phyloP scores from a whole-genome alignment of 495 filamentous ascomycete genomes.

The Aspergillus ostianus region DNA sequence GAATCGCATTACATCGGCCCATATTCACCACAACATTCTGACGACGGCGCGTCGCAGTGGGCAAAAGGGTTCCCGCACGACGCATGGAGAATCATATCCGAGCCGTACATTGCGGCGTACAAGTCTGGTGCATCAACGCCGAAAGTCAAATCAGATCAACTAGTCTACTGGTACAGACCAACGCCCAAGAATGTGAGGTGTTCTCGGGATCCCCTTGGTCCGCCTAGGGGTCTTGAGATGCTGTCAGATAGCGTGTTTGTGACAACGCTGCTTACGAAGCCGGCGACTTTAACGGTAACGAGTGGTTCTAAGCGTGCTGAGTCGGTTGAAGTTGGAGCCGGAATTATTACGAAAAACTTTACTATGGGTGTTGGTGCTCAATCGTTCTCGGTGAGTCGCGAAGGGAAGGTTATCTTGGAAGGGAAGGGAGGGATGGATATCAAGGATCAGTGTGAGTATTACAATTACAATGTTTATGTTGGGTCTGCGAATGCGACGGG shows the following conservation, averaged over 20 bases:
- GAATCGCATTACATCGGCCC: slow-evolving; percentile 55
- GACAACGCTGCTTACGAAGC: slow-evolving; percentile 47
- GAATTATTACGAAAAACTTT: slow-evolving; percentile 45
- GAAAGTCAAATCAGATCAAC: slow-evolving; percentile 39
- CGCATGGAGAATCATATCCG: slow-evolving; percentile 38
- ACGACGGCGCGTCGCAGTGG: slow-evolving; percentile 60
- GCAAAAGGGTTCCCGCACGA: slow-evolving; percentile 53
- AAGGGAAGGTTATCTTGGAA: slow-evolving; percentile 42
- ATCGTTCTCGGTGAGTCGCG: slow-evolving; percentile 46
- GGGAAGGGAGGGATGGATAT: slow-evolving; percentile 44
- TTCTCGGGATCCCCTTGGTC: slow-evolving; percentile 16
- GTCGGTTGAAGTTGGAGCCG: slow-evolving; percentile 42
- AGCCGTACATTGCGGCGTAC: slow-evolving; percentile 57
- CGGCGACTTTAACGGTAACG: slow-evolving; percentile 44
- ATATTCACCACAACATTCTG: slow-evolving; percentile 45
- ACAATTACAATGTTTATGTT: slow-evolving; percentile 60
- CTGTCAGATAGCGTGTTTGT: slow-evolving; percentile 48
- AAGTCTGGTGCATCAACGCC: slow-evolving; percentile 47
- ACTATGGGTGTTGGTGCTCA: slow-evolving; percentile 53
- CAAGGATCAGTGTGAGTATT: slow-evolving; percentile 50
- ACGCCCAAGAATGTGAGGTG: slow-evolving; percentile 37
- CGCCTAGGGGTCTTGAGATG: slow-evolving; percentile 35
- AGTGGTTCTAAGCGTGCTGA: slow-evolving; percentile 33
- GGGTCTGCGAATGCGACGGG: slow-evolving; percentile 1
- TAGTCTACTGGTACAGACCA: slow-evolving; percentile 46